A percentile compares a stretch with the other conserved stretches of the same genome.
These are phyloP conservation scores for Pelargonium australe DNA, from an alignment of 441 rosid species.

Conservation along the genomic window DNA sequence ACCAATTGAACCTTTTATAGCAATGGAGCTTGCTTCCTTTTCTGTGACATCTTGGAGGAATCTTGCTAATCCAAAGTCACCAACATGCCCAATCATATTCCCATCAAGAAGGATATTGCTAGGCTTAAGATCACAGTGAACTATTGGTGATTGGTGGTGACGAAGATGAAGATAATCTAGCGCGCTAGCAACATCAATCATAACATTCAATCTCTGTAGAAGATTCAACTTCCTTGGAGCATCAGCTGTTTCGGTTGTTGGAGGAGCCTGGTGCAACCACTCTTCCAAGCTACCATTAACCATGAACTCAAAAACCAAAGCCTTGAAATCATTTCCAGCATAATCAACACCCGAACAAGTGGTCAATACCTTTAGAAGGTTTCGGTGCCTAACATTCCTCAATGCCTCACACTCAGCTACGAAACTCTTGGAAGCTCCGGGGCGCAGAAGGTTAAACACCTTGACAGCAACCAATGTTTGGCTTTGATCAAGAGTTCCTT, in stretches of 20 bases:
- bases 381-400: background rate
- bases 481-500: background rate
- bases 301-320: constrained; percentile 17
- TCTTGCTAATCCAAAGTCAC: no score
- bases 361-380: constrained; percentile 13
- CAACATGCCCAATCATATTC: no score
- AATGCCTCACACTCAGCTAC: constrained; percentile 11
- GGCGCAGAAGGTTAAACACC: constrained; percentile 6
- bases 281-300: background rate
- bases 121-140: constrained; percentile 16
- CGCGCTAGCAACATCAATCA: background rate
- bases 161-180: constrained; percentile 13
- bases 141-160: background rate
- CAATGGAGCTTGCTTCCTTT: constrained; percentile 2
- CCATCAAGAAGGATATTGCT: no score
- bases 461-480: constrained; percentile 8
- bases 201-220: no score
- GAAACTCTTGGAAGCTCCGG: constrained; percentile 14
- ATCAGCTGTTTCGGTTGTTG: background rate
- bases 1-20: background rate
- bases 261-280: background rate
- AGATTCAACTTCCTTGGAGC: background rate
- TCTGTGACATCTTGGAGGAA: accelerated
- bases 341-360: constrained; percentile 11
- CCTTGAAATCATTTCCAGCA: constrained; percentile 10